A percentile compares a stretch with the other conserved stretches of the same genome.
Evolutionary conservation across 768 basidiomycete genomes (phyloP).

Genomic region (Podaxis sp.): DNA sequence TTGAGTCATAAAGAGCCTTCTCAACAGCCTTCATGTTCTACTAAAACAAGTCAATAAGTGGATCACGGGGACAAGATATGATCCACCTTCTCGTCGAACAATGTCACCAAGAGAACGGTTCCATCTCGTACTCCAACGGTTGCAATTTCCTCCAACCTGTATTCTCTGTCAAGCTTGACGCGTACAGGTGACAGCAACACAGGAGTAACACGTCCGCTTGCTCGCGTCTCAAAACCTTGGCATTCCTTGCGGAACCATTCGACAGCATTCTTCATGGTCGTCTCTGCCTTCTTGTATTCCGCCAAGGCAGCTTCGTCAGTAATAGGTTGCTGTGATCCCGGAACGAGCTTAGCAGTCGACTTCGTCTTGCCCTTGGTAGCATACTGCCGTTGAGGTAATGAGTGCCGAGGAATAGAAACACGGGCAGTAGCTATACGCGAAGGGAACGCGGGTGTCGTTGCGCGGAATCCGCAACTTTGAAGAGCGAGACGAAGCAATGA

Average conservation of each 20-base stretch:
- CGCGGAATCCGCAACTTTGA: background rate
- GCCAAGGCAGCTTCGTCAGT: slow-evolving; percentile 45
- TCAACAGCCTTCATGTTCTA: slow-evolving; percentile 78
- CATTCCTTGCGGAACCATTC: slow-evolving; percentile 79
- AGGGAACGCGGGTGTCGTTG: background rate
- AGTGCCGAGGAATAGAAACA: background rate
- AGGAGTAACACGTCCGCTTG: slow-evolving; percentile 73
- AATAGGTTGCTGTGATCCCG: slow-evolving; percentile 63
- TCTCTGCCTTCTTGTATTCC: slow-evolving; percentile 61
- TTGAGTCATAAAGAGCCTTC: slow-evolving; percentile 69
- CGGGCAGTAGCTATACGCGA: background rate
- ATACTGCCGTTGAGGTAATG: slow-evolving; percentile 17
- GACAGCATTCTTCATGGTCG: slow-evolving; percentile 58
- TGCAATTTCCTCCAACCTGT: slow-evolving; percentile 64
- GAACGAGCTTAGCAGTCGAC: slow-evolving; percentile 58
- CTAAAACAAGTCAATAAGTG: slow-evolving; percentile 23
- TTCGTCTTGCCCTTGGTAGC: slow-evolving; percentile 34
- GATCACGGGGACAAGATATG: background rate
- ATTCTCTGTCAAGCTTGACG: slow-evolving; percentile 39
- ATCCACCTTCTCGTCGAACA: slow-evolving; percentile 76
- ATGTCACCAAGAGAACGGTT: slow-evolving; percentile 63
- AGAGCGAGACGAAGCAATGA: slow-evolving; percentile 7
- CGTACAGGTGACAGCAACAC: slow-evolving; percentile 64
- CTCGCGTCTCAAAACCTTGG: slow-evolving; percentile 65
- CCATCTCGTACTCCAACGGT: slow-evolving; percentile 82